Percentiles rank a stretch among this genome's conserved stretches.
phyloP scores from a whole-genome alignment of 768 basidiomycete species.

The Cystofilobasidium bisporidii region DNA sequence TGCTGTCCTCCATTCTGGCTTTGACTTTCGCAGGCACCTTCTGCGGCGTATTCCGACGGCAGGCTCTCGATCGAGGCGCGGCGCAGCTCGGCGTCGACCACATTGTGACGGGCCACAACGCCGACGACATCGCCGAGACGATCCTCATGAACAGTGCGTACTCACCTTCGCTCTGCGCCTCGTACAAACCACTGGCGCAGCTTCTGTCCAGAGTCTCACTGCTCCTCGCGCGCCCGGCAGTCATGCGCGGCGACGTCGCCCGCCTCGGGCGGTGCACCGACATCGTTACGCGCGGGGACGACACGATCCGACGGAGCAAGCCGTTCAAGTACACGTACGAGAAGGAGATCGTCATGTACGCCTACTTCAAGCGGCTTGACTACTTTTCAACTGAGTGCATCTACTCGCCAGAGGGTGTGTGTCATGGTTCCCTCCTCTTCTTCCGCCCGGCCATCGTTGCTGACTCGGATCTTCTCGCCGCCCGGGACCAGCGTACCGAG shows the following conservation, averaged over 20 bases:
- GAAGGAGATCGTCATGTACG: constrained; percentile 99
- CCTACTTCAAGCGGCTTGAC: constrained; percentile 82
- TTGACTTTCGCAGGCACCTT: constrained; percentile 57
- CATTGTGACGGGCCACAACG: constrained; percentile 97
- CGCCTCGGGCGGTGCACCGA: constrained; percentile 84
- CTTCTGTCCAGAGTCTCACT: background rate
- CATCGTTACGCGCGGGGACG: constrained; percentile 91
- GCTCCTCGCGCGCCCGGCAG: constrained; percentile 43
- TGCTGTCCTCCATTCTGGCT: background rate
- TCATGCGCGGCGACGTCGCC: constrained; percentile 96
- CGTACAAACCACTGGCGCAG: too few relatives aligned
- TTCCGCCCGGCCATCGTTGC: background rate
- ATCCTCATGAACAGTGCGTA: constrained; percentile 93
- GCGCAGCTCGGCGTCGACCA: constrained; percentile 81
- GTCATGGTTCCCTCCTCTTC: background rate
- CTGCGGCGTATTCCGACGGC: constrained; percentile 93
- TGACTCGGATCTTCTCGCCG: background rate
- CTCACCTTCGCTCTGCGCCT: background rate
- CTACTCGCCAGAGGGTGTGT: constrained; percentile 72
- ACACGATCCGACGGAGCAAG: constrained; percentile 91
- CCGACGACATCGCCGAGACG: constrained; percentile 98
- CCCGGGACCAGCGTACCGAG: constrained; percentile 69
- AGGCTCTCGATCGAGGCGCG: constrained; percentile 92
- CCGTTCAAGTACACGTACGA: constrained; percentile 99
- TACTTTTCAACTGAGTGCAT: constrained; percentile 99